These are phyloP conservation scores for Tephrocybe sp. DNA, from an alignment of 768 basidiomycete genomes.

Conservation along the genomic window DNA sequence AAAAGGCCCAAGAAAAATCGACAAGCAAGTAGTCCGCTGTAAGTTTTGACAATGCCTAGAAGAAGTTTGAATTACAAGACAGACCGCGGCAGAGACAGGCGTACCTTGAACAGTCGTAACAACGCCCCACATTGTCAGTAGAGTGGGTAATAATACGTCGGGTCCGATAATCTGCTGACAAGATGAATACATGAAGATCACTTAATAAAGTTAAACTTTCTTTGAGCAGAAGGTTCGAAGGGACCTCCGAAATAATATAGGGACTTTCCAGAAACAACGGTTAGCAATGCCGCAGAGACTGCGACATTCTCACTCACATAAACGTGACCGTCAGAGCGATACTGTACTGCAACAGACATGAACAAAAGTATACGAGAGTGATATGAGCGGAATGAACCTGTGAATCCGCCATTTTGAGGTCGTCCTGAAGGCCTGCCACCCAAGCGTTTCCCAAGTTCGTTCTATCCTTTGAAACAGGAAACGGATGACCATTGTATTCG, in stretches of 20 bases:
- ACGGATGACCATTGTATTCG: background rate
- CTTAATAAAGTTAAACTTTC: conserved; percentile 9
- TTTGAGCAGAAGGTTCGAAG: conserved; percentile 38
- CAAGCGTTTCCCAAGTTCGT: conserved; percentile 22
- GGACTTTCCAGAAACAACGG: conserved; percentile 4
- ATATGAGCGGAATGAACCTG: conserved; percentile 7
- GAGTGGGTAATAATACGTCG: conserved; percentile 40
- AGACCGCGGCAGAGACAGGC: conserved; percentile 27
- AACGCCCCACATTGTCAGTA: conserved; percentile 45
- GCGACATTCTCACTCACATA: conserved; percentile 7
- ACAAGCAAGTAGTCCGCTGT: conserved; percentile 34
- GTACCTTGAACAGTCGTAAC: conserved; percentile 35
- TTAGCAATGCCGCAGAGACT: background rate
- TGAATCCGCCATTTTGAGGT: conserved; percentile 17
- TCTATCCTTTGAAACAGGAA: conserved; percentile 8
- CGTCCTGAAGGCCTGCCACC: conserved; percentile 19
- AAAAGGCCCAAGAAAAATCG: conserved; percentile 46
- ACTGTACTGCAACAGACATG: conserved; percentile 10
- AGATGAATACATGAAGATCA: background rate
- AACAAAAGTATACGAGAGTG: background rate
- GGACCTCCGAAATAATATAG: conserved; percentile 31
- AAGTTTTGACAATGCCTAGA: conserved; percentile 11
- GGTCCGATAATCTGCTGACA: conserved; percentile 36
- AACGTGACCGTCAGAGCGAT: conserved; percentile 20
- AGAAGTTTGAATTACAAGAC: conserved; percentile 32